These are phyloP conservation scores for Penicillium canescens DNA, from an alignment of 495 filamentous ascomycete genomes.

Conservation along the genomic window DNA sequence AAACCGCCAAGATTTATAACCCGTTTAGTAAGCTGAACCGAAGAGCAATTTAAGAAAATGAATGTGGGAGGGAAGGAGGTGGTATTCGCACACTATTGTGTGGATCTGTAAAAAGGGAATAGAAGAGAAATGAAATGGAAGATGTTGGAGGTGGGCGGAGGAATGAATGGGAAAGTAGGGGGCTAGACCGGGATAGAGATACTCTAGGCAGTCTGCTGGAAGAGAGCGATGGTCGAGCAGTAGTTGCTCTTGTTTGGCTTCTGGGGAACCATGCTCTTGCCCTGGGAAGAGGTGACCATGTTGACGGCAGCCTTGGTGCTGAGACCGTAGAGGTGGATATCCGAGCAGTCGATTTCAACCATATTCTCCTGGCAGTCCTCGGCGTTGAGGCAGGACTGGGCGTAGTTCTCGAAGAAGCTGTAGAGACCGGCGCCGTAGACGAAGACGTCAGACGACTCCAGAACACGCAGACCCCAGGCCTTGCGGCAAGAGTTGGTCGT, in stretches of 20 bases:
- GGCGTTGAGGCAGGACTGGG: slow-evolving; percentile 69
- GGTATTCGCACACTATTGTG: not conserved
- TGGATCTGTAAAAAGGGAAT: not conserved
- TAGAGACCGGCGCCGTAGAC: slow-evolving; percentile 82
- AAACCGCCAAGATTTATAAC: not conserved
- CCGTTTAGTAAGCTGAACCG: not conserved
- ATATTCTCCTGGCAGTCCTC: slow-evolving; percentile 86
- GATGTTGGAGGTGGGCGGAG: not conserved
- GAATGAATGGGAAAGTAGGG: not conserved
- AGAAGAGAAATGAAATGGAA: slow-evolving; percentile 3
- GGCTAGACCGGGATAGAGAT: slow-evolving; percentile 1
- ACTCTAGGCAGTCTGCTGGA: slow-evolving; percentile 40
- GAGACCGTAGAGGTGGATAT: slow-evolving; percentile 73
- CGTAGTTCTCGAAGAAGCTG: slow-evolving; percentile 87
- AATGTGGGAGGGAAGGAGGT: not conserved
- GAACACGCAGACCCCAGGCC: slow-evolving; percentile 80
- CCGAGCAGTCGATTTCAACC: slow-evolving; percentile 74
- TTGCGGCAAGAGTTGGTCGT: slow-evolving; percentile 69
- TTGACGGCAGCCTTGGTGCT: slow-evolving; percentile 86
- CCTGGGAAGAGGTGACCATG: slow-evolving; percentile 68
- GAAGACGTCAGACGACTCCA: slow-evolving; percentile 65
- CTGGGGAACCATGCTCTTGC: slow-evolving; percentile 55
- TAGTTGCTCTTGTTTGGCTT: slow-evolving; percentile 69
- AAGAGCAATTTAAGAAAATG: not conserved
- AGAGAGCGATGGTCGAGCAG: slow-evolving; percentile 72